Conservation (phyloP, 2,329 filamentous ascomycete species). For the Talaromyces sp. region DNA sequence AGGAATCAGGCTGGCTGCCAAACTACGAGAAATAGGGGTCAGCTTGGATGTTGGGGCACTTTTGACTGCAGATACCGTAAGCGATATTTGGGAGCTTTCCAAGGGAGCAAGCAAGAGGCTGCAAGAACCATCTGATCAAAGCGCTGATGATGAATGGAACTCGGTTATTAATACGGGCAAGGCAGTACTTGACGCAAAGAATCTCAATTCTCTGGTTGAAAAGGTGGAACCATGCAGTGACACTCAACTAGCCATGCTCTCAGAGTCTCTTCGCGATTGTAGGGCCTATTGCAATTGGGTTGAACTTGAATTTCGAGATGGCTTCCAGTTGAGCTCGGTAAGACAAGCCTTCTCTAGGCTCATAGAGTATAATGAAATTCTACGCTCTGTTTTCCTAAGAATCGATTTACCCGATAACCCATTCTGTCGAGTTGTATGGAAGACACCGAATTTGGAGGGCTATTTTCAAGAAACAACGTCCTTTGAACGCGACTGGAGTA, state of each 20-base stretch:
- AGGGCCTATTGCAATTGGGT: conserved; percentile 75
- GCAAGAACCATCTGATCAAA: conserved; percentile 6
- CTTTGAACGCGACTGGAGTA: conserved; percentile 37
- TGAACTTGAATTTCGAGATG: conserved; percentile 53
- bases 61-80: conserved; percentile 52
- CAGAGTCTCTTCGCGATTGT: conserved; percentile 60
- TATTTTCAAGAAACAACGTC: conserved; percentile 43
- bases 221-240: conserved; percentile 61
- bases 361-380: conserved; percentile 56
- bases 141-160: conserved; percentile 15
- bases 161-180: conserved; percentile 24
- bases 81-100: conserved; percentile 30
- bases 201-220: conserved; percentile 20
- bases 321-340: conserved; percentile 38
- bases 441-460: conserved; percentile 33
- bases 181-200: conserved; percentile 39
- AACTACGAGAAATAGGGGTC: conserved; percentile 55
- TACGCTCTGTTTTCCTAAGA: conserved; percentile 70
- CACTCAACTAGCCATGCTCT: conserved; percentile 74
- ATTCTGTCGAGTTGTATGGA: conserved; percentile 64
- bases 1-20: conserved; percentile 61
- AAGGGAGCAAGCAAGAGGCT: conserved; percentile 12
- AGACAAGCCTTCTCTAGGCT: conserved; percentile 48
- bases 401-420: conserved; percentile 39
- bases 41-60: conserved; percentile 57